phyloP scores from a whole-genome alignment of 768 basidiomycete species.

The Coprinopsis sp. region DNA sequence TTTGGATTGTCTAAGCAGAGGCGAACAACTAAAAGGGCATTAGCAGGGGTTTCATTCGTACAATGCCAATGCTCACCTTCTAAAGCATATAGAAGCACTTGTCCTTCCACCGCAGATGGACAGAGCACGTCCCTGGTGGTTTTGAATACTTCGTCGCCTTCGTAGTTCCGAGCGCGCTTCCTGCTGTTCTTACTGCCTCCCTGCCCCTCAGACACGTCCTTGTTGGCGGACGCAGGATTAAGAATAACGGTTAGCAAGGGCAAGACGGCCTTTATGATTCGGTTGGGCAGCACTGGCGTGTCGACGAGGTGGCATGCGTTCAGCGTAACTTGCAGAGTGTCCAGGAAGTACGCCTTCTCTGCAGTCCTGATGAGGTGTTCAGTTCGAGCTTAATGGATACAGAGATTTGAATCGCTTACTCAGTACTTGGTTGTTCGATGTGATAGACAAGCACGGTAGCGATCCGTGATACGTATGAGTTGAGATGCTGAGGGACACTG shows the following conservation, averaged over 20 bases:
- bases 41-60: not conserved
- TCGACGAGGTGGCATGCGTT: conserved; percentile 40
- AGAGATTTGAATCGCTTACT: conserved; percentile 34
- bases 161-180: conserved; percentile 65
- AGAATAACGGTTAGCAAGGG: conserved; percentile 46
- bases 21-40: conserved; percentile 40
- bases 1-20: conserved; percentile 45
- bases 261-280: conserved; percentile 52
- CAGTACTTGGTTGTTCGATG: conserved; percentile 49
- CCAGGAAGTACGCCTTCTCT: conserved; percentile 41
- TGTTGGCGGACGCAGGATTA: conserved; percentile 29
- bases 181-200: conserved; percentile 47
- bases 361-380: conserved; percentile 19
- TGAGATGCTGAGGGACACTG: conserved; percentile 53
- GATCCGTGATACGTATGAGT: conserved; percentile 52
- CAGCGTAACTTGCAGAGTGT: conserved; percentile 40
- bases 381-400: not conserved
- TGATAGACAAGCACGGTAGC: conserved; percentile 50
- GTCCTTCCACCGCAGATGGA: conserved; percentile 44
- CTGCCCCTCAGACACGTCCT: conserved; percentile 15
- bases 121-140: conserved; percentile 43
- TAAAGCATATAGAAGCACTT: conserved; percentile 48
- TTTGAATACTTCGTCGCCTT: conserved; percentile 72
- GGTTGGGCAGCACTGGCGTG: conserved; percentile 44
- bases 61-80: conserved; percentile 44